A percentile compares a stretch with the other conserved stretches of the same genome.
Evolutionary conservation across 2,329 filamentous ascomycete genomes (phyloP).

Genomic region (Penicillium digitatum): DNA sequence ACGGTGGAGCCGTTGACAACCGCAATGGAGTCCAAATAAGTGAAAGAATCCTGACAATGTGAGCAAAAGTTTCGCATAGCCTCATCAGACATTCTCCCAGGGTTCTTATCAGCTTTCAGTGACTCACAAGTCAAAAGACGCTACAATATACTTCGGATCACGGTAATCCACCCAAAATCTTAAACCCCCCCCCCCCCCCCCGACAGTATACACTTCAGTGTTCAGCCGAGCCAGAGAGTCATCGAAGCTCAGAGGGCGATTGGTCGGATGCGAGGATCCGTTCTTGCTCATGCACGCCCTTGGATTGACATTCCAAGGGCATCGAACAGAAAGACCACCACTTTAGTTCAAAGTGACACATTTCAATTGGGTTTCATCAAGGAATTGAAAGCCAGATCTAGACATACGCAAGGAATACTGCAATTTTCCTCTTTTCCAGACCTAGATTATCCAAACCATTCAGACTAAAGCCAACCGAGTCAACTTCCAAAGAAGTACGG

Average conservation of each 20-base stretch:
- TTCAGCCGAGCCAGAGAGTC: conserved; percentile 1
- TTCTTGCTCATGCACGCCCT: conserved; percentile 18
- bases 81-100: neutral
- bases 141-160: neutral
- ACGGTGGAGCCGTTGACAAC: conserved; percentile 27
- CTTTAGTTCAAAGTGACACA: neutral
- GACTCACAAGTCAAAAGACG: conserved; percentile 2
- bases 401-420: no score
- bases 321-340: neutral
- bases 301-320: conserved; percentile 22
- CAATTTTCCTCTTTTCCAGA: neutral
- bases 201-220: neutral
- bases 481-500: neutral
- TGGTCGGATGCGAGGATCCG: conserved; percentile 8
- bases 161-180: neutral
- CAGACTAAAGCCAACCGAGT: neutral
- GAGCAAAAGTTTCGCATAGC: neutral
- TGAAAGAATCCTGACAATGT: conserved; percentile 6
- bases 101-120: conserved; percentile 2
- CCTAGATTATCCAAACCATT: neutral
- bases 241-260: conserved; percentile 4
- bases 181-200: no score
- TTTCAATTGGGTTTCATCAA: neutral
- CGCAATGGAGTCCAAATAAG: conserved; percentile 13
- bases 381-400: neutral